Base-by-base conservation (phyloP, 2,329 filamentous ascomycete genomes). In the Aspergillus hiratsukae region DNA sequence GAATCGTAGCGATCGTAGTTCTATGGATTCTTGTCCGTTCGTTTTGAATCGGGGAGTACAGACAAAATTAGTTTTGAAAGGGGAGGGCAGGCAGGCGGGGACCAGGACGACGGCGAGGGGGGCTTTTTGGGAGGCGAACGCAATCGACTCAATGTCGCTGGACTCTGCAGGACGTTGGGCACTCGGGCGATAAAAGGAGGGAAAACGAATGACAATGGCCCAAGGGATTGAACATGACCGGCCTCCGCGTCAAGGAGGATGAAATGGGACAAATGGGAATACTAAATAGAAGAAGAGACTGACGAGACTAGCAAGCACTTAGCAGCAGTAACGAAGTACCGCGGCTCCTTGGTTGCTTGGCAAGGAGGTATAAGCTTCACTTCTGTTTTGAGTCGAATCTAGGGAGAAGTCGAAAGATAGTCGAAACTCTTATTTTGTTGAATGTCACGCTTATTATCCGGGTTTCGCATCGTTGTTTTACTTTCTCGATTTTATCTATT, bases 191-290 rank as follows among this genome's bases (percentile, higher is more conserved):
- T 25, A 45, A 48, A 53, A 53, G 43, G 43, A 53, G 45, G n/a
- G n/a, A 31, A 50, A 54, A 57, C 35, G 52, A 55, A 37, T 31
- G 56, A 55, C 55, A 57, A 46, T 29, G 35, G 27, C 14, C 14
- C 40, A 43, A 49, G 17, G 40, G 43, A 54, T 37, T 19, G 51
- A 59, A 45, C 61, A 64, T 62, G 60, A 59, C 60, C 56, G 43
- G 41, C 55, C 55, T 50, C 51, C 23, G 21, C 19, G 29, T 35
- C 29, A n/a, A 51, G 29, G 29, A 51, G 21, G 19, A 40, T 35
- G 46, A 37, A 21, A 43, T 43, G 23, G 19, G 14, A 46, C 10
- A 23, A n/a, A n/a, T n/a, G n/a, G n/a, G n/a, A n/a, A n/a, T n/a
- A n/a, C n/a, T n/a, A n/a, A n/a, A 25, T 25, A 10, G 3, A 25